Conservation (phyloP, 2,329 filamentous ascomycete genomes). For the Fusarium lateritium region DNA sequence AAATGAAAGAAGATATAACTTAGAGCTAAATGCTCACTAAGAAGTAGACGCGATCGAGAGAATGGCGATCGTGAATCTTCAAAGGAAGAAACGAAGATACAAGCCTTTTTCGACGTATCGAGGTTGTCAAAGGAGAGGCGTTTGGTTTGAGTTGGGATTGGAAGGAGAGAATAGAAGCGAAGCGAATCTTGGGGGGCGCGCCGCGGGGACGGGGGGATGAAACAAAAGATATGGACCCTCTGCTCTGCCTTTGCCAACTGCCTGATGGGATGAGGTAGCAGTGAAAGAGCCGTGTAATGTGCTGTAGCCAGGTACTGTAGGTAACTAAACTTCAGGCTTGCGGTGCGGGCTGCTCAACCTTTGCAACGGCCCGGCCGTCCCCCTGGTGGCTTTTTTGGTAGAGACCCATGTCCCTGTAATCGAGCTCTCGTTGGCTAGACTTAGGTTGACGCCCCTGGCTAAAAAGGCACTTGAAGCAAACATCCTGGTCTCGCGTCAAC, state of each 20-base stretch:
- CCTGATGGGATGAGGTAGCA: conserved; percentile 16
- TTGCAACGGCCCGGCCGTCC: conserved; percentile 38
- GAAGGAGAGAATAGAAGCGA: conserved; percentile 26
- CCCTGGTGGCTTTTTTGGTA: conserved; percentile 20
- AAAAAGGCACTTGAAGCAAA: conserved; percentile 38
- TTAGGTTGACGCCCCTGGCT: conserved; percentile 39
- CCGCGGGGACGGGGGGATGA: conserved; percentile 46
- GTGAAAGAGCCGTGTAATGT: conserved; percentile 1
- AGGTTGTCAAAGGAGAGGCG: conserved; percentile 42
- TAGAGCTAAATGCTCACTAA: conserved; percentile 34
- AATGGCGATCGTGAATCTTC: conserved; percentile 40
- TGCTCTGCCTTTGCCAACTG: conserved; percentile 7
- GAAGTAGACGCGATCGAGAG: conserved; percentile 41
- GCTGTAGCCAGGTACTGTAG: conserved; percentile 14
- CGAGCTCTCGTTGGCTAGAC: conserved; percentile 20
- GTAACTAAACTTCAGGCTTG: conserved; percentile 12
- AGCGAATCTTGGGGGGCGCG: conserved; percentile 22
- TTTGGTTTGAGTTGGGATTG: conserved; percentile 29
- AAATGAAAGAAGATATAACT: conserved; percentile 19
- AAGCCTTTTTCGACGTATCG: conserved; percentile 41
- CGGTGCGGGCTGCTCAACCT: conserved; percentile 8
- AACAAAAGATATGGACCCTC: conserved; percentile 49
- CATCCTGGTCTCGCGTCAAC: conserved; percentile 39
- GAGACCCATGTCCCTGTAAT: conserved; percentile 26
- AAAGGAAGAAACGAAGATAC: conserved; percentile 47